Conservation (phyloP, 441 rosid genomes). For the Populus hybrid region DNA sequence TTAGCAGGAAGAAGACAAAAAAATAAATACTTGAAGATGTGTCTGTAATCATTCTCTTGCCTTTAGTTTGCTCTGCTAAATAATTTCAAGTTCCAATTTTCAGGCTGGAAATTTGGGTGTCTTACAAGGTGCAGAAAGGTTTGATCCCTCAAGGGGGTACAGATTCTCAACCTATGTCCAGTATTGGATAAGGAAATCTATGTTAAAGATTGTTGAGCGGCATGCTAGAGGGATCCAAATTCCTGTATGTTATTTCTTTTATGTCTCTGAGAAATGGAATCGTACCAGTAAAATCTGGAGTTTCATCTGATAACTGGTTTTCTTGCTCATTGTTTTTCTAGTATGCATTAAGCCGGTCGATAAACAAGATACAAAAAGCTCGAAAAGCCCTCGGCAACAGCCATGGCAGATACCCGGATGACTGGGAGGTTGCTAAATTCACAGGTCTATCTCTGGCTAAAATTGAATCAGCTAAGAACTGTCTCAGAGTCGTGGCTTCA, state of each 20-base stretch:
- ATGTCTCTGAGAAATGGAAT: constrained; percentile 7
- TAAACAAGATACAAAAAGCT: constrained; percentile 63
- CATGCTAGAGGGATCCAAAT: constrained; percentile 62
- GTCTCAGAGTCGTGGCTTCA: constrained; percentile 72
- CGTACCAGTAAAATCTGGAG: constrained; percentile 5
- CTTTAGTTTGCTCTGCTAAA: neutral
- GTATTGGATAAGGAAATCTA: constrained; percentile 75
- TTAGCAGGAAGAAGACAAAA: neutral
- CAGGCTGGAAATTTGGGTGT: constrained; percentile 86
- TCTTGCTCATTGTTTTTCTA: constrained; percentile 23
- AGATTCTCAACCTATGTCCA: constrained; percentile 85
- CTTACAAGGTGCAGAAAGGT: constrained; percentile 79
- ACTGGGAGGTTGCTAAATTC: constrained; percentile 56
- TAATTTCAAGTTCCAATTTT: constrained; percentile 8
- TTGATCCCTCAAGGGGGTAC: constrained; percentile 77
- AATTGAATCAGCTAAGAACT: constrained; percentile 64
- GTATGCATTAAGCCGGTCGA: constrained; percentile 46
- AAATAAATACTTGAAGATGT: neutral
- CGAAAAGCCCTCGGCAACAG: constrained; percentile 45
- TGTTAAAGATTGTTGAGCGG: constrained; percentile 54
- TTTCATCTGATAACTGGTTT: constrained; percentile 20
- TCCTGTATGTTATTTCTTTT: constrained; percentile 47
- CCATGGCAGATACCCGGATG: constrained; percentile 51
- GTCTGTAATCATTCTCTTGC: neutral
- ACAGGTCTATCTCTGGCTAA: constrained; percentile 59